These are phyloP conservation scores for Arabis alpina DNA, from an alignment of 345 rosid species.

Conservation along the genomic window DNA sequence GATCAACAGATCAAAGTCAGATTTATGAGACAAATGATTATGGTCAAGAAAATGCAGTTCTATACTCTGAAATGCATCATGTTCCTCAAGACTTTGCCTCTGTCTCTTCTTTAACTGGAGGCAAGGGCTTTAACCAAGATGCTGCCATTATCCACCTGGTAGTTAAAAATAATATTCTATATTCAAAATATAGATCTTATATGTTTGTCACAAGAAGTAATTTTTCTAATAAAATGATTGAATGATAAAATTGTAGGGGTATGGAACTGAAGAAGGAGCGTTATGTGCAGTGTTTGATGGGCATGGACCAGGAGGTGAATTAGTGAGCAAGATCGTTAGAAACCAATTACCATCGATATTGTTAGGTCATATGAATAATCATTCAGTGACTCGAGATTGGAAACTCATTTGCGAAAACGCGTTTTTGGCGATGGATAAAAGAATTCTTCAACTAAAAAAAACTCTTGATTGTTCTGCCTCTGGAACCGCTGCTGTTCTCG, in stretches of 20 bases:
- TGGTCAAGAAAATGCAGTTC: constrained; percentile 40
- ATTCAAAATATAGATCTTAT: not conserved
- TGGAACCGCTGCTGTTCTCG: constrained; percentile 84
- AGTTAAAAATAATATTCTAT: too few species aligned
- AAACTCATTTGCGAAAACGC: constrained; percentile 48
- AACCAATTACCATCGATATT: constrained; percentile 63
- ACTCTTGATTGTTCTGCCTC: constrained; percentile 67
- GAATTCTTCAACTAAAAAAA: constrained; percentile 61
- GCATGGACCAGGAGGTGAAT: constrained; percentile 80
- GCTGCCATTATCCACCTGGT: constrained; percentile 72
- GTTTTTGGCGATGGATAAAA: constrained; percentile 72
- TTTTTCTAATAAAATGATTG: not conserved
- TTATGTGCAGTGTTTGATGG: constrained; percentile 88
- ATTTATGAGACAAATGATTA: constrained; percentile 42
- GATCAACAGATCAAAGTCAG: constrained; percentile 36
- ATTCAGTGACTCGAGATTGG: constrained; percentile 35
- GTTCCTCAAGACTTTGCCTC: constrained; percentile 48
- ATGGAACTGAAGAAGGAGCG: constrained; percentile 61
- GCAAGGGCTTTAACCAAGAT: constrained; percentile 87
- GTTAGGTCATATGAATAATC: constrained; percentile 53
- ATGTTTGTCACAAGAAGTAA: too few species aligned
- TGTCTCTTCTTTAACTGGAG: constrained; percentile 63
- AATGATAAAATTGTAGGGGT: constrained; percentile 47
- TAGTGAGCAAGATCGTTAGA: constrained; percentile 69
- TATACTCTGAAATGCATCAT: constrained; percentile 23